Evolutionary conservation across 805 yeast species (phyloP).

Genomic region (Starmerella tilneyi): DNA sequence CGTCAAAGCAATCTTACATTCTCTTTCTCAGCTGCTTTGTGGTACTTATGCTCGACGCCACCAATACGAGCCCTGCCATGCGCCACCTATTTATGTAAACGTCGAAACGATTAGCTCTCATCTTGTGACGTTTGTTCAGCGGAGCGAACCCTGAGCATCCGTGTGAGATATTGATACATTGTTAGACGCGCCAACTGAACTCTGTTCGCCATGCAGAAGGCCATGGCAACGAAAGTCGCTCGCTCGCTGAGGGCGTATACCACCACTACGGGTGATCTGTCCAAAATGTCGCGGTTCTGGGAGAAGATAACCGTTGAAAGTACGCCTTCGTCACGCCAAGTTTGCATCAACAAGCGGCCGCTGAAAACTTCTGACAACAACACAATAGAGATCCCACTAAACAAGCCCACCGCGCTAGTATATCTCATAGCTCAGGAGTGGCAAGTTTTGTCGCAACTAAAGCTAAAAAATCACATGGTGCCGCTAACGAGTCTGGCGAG

Average conservation of each 20-base stretch:
- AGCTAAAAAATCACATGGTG: slow-evolving; percentile 63
- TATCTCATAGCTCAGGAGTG: slow-evolving; percentile 77
- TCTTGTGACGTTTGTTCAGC: too few species aligned
- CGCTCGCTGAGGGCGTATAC: slow-evolving; percentile 1
- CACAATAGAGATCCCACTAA: slow-evolving; percentile 51
- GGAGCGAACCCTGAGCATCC: too few species aligned
- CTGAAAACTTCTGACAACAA: slow-evolving; percentile 78
- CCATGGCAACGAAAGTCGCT: background rate
- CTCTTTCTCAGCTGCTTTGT: too few species aligned
- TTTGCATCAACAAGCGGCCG: slow-evolving; percentile 65
- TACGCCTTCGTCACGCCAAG: slow-evolving; percentile 34
- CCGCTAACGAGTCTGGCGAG: slow-evolving; percentile 84
- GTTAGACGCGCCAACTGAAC: too few species aligned
- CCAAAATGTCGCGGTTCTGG: slow-evolving; percentile 53
- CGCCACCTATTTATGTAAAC: too few species aligned
- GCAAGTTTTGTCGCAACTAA: slow-evolving; percentile 53
- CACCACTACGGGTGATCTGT: slow-evolving; percentile 1
- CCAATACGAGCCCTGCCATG: too few species aligned
- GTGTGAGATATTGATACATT: too few species aligned
- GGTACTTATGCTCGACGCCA: too few species aligned
- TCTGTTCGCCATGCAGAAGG: too few species aligned
- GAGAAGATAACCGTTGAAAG: slow-evolving; percentile 48
- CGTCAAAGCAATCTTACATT: too few species aligned
- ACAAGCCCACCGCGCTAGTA: slow-evolving; percentile 45
- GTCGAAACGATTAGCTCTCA: too few species aligned